phyloP scores from a whole-genome alignment of 2,329 filamentous ascomycete species.

The Penicillium sp. region DNA sequence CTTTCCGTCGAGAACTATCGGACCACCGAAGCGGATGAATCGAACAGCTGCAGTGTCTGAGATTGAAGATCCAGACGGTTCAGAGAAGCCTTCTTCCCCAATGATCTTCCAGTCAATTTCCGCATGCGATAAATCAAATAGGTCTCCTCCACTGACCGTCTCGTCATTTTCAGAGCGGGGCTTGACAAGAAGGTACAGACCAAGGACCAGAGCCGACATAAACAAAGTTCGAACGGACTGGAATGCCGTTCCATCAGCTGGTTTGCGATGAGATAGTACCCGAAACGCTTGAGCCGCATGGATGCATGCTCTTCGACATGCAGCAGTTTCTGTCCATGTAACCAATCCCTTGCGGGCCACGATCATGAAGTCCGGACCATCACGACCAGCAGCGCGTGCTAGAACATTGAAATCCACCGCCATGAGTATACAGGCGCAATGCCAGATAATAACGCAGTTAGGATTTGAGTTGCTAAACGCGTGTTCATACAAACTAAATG shows the following conservation, averaged over 20 bases:
- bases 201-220: conserved; percentile 13
- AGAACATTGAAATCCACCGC: conserved; percentile 9
- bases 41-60: not conserved
- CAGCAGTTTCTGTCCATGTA: conserved; percentile 1
- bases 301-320: conserved; percentile 12
- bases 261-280: conserved; percentile 13
- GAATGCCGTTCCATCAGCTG: conserved; percentile 16
- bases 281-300: conserved; percentile 12
- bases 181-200: conserved; percentile 6
- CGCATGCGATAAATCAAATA: conserved; percentile 3
- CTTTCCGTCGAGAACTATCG: conserved; percentile 9
- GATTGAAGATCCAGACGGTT: not conserved
- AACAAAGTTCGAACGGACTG: conserved; percentile 16
- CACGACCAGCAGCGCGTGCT: conserved; percentile 9
- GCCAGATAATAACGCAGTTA: conserved; percentile 17
- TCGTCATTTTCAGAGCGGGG: not conserved
- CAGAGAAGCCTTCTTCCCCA: conserved; percentile 6
- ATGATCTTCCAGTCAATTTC: conserved; percentile 11
- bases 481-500: conserved; percentile 2
- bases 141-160: not conserved
- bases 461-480: conserved; percentile 10
- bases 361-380: conserved; percentile 4
- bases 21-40: conserved; percentile 13
- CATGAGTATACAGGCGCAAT: conserved; percentile 11
- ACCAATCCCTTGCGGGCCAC: not conserved